phyloP scores from a whole-genome alignment of 139 green algal species.

The Deuterostichococcus epilithicus region DNA sequence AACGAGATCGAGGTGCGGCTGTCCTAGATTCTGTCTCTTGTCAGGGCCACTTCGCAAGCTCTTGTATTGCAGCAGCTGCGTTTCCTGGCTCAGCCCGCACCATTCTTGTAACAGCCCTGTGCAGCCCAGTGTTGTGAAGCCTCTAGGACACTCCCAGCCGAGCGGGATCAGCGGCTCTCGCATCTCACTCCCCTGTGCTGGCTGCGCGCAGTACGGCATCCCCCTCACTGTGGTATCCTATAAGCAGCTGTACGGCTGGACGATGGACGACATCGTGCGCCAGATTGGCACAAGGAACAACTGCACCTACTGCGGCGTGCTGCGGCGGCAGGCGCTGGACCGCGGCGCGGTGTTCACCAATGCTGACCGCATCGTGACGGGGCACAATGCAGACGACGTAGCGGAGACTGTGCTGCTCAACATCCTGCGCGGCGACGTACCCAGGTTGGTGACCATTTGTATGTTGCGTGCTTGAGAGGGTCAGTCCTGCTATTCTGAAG shows the following conservation, averaged over 20 bases:
- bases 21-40: neutral
- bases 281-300: constrained; percentile 90
- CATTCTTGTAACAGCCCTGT: too few species aligned
- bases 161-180: too few species aligned
- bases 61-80: too few species aligned
- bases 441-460: constrained; percentile 39
- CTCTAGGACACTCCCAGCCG: neutral
- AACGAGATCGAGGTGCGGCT: constrained; percentile 75
- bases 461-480: too few species aligned
- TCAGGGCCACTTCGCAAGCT: too few species aligned
- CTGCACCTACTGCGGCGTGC: constrained; percentile 98
- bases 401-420: constrained; percentile 98
- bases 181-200: too few species aligned
- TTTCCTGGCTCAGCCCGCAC: too few species aligned
- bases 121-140: neutral
- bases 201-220: constrained; percentile 48
- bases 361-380: constrained; percentile 77
- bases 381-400: constrained; percentile 97
- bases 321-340: constrained; percentile 87
- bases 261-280: constrained; percentile 97
- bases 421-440: constrained; percentile 84
- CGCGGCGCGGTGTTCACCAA: constrained; percentile 65
- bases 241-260: constrained; percentile 96
- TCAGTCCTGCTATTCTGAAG: too few species aligned
- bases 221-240: constrained; percentile 90